Evolutionary conservation across 2,329 filamentous ascomycete genomes (phyloP).

Genomic region (Arthroderma sp.): DNA sequence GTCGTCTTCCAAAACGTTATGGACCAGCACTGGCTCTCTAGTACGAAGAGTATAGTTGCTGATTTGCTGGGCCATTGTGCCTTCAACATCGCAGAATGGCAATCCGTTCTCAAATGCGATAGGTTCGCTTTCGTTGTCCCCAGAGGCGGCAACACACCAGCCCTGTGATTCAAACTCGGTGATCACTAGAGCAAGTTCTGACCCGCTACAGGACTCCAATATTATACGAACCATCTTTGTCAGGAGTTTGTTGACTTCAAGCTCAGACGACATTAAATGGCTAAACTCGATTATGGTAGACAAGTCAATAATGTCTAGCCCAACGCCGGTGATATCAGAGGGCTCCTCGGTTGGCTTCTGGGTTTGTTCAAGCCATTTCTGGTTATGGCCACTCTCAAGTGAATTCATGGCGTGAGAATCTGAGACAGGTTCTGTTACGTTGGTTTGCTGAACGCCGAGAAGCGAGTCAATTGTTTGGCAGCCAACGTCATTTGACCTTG

Average conservation of each 20-base stretch:
- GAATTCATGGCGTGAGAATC: slow-evolving; percentile 22
- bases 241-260: slow-evolving; percentile 51
- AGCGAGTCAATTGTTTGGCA: slow-evolving; percentile 47
- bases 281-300: slow-evolving; percentile 53
- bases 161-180: slow-evolving; percentile 46
- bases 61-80: slow-evolving; percentile 49
- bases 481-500: slow-evolving; percentile 41
- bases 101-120: slow-evolving; percentile 44
- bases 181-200: slow-evolving; percentile 49
- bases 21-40: slow-evolving; percentile 50
- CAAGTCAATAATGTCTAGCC: slow-evolving; percentile 50
- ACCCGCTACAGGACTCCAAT: slow-evolving; percentile 49
- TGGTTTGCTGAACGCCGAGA: slow-evolving; percentile 22
- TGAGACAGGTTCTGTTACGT: slow-evolving; percentile 15
- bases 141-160: slow-evolving; percentile 51
- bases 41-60: slow-evolving; percentile 52
- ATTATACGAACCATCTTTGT: slow-evolving; percentile 55
- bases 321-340: slow-evolving; percentile 33
- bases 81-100: slow-evolving; percentile 45
- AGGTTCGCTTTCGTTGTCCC: slow-evolving; percentile 44
- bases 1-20: slow-evolving; percentile 53
- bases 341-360: slow-evolving; percentile 28
- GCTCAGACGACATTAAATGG: slow-evolving; percentile 52
- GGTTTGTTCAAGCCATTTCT: slow-evolving; percentile 34
- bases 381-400: slow-evolving; percentile 31